phyloP scores from a whole-genome alignment of 1,284 basidiomycete genomes.

The Ustilago shanxiensis region DNA sequence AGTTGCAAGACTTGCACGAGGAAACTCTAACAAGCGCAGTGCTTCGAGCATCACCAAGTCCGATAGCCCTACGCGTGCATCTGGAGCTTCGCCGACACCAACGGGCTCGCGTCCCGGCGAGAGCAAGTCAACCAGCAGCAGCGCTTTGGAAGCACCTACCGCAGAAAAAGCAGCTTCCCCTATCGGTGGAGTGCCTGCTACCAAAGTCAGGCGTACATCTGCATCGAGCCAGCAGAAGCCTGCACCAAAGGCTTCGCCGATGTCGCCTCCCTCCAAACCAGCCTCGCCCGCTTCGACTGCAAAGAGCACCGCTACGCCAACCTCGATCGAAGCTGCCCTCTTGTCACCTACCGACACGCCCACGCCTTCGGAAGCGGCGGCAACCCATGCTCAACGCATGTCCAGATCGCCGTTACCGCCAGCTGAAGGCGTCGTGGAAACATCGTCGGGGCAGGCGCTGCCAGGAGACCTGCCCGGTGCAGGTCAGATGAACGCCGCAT shows the following conservation, averaged over 20 bases:
- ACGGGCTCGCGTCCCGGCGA: background rate
- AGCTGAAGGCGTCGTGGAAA: constrained; percentile 27
- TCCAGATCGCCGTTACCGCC: constrained; percentile 31
- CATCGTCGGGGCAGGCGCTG: constrained; percentile 32
- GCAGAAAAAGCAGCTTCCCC: constrained; percentile 18
- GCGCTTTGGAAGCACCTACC: background rate
- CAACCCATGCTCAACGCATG: constrained; percentile 20
- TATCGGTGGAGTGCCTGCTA: constrained; percentile 15
- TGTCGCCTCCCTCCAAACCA: constrained; percentile 1
- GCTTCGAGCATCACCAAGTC: constrained; percentile 16
- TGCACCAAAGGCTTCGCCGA: constrained; percentile 2
- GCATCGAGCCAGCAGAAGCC: constrained; percentile 23
- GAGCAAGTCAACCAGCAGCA: constrained; percentile 9
- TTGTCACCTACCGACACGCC: constrained; percentile 40
- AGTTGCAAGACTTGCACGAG: background rate
- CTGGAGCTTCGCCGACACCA: constrained; percentile 5
- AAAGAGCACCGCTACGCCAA: constrained; percentile 20
- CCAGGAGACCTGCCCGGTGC: constrained; percentile 38
- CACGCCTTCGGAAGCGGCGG: constrained; percentile 45
- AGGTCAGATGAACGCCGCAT: constrained; percentile 43
- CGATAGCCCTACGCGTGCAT: background rate
- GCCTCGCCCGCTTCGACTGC: constrained; percentile 13
- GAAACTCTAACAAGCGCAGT: constrained; percentile 27
- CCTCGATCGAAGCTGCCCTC: constrained; percentile 40
- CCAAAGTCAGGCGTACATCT: constrained; percentile 40